Evolutionary conservation across 768 basidiomycete species (phyloP).

Genomic region (Kwoniella botswanensis): DNA sequence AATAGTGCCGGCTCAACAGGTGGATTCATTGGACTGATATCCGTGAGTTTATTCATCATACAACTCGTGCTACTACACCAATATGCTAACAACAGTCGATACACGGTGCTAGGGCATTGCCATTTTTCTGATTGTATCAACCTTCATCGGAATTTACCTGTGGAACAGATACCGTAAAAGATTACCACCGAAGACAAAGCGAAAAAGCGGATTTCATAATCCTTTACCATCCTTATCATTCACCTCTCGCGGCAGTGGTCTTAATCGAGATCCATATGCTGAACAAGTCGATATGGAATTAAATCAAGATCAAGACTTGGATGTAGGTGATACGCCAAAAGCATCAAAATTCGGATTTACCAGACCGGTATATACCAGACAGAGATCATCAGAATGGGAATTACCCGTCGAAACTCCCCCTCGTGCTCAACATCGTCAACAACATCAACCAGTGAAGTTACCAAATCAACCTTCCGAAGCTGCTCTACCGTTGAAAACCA

Average conservation of each 20-base stretch:
- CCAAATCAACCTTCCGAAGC: conserved; percentile 22
- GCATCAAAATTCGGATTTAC: conserved; percentile 23
- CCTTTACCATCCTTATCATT: conserved; percentile 27
- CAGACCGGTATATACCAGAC: conserved; percentile 26
- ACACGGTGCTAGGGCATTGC: conserved; percentile 12
- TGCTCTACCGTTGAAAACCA: conserved; percentile 18
- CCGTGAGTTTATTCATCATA: conserved; percentile 8
- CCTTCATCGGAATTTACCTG: conserved; percentile 27
- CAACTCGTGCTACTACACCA: neutral
- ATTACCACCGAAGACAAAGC: conserved; percentile 3
- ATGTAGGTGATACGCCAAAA: conserved; percentile 11
- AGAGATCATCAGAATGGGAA: conserved; percentile 30
- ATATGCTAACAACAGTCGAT: neutral
- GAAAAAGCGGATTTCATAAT: conserved; percentile 1
- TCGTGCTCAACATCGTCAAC: no score
- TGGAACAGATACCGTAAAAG: conserved; percentile 25
- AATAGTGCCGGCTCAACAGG: conserved; percentile 28
- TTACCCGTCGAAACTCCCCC: conserved; percentile 2
- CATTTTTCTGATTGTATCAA: conserved; percentile 6
- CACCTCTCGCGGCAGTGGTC: conserved; percentile 14
- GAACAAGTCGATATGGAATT: conserved; percentile 7
- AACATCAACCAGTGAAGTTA: neutral
- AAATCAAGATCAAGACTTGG: neutral
- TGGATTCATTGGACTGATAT: conserved; percentile 30
- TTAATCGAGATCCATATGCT: conserved; percentile 23